These are phyloP conservation scores for Massarina eburnea DNA, from an alignment of 2,329 filamentous ascomycete species.

Conservation along the genomic window DNA sequence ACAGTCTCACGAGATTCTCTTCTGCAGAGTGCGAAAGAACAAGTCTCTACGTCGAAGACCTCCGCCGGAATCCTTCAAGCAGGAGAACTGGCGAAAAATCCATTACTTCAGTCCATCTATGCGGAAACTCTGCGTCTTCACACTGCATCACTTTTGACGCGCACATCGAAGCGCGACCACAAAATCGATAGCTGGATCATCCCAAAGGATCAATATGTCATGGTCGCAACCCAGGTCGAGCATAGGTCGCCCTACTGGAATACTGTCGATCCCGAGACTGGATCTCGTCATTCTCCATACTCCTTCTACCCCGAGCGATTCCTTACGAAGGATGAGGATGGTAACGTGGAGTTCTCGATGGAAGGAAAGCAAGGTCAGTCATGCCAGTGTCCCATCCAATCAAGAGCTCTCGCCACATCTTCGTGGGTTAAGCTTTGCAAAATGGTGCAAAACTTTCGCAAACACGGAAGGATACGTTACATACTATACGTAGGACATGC, in stretches of 20 bases:
- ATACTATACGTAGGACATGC: no score
- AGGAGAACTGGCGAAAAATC: constrained; percentile 1
- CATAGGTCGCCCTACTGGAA: constrained; percentile 10
- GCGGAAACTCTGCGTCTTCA: constrained; percentile 16
- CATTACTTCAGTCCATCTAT: constrained; percentile 15
- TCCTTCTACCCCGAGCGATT: constrained; percentile 10
- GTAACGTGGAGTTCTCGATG: constrained; percentile 3
- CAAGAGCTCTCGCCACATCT: no score
- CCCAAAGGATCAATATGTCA: constrained; percentile 6
- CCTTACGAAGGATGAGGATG: not conserved
- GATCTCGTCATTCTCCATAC: not conserved
- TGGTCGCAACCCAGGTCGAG: constrained; percentile 12
- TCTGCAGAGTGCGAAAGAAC: not conserved
- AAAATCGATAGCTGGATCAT: constrained; percentile 7
- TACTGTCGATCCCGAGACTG: not conserved
- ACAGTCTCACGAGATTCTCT: not conserved
- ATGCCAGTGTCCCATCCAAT: no score
- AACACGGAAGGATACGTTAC: no score
- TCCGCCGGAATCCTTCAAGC: not conserved
- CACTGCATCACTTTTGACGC: constrained; percentile 4
- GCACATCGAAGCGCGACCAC: constrained; percentile 7
- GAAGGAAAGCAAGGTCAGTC: constrained; percentile 9
- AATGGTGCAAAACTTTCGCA: no score
- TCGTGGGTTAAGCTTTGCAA: no score
- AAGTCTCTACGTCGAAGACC: not conserved